Conservation (phyloP, 257 asterid genomes). For the Solanum gracilifrons region DNA sequence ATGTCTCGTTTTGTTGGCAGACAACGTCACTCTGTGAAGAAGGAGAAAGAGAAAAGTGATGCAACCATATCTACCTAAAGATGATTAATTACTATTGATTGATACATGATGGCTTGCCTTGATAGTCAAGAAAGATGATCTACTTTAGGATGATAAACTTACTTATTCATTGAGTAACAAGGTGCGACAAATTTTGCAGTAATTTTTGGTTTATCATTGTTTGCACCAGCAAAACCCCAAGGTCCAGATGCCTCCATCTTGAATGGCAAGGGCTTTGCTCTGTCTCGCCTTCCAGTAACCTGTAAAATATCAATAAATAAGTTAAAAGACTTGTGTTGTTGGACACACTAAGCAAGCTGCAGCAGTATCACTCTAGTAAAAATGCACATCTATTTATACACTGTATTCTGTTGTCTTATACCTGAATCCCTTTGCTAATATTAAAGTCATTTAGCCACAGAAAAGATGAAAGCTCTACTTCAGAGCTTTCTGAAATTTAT, state of each 20-base stretch:
- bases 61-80: not conserved
- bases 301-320: constrained; percentile 13
- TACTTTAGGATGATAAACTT: constrained; percentile 17
- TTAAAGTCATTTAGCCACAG: not conserved
- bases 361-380: not conserved
- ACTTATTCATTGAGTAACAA: constrained; percentile 81
- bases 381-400: not conserved
- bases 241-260: constrained; percentile 78
- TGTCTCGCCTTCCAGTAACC: constrained; percentile 96
- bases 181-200: constrained; percentile 85
- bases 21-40: not conserved
- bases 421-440: not conserved
- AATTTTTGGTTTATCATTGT: constrained; percentile 73
- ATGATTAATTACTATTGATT: not conserved
- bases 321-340: not conserved
- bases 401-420: not conserved
- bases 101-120: not conserved
- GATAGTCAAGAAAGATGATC: not conserved
- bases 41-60: not conserved
- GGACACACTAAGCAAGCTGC: not conserved
- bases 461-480: not conserved
- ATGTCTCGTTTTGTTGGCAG: not conserved
- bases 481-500: not conserved
- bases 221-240: constrained; percentile 92
- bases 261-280: constrained; percentile 93